Base-by-base conservation (phyloP, 2,329 filamentous ascomycete genomes). In the Pleoardoris graminearum region DNA sequence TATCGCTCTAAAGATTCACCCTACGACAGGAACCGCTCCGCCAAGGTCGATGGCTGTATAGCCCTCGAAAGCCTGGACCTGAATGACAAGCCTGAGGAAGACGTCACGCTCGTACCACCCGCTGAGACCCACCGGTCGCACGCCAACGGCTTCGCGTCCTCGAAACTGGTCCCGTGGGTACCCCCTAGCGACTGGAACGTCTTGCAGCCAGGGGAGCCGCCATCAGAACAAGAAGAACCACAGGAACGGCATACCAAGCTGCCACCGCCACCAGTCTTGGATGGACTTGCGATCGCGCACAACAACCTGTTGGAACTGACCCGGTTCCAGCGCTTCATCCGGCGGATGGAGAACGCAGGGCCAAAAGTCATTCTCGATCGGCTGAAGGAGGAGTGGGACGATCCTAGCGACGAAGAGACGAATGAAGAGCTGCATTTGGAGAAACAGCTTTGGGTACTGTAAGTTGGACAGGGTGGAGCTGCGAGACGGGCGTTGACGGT, bases 361-460 rank as follows among this genome's bases (percentile, higher is more conserved):
- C 72, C 79, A 0, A 77, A 79, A 43, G 73, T 80, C 25, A 77
- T 85, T 38, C 72, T 87, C 4, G 75, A 79, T 29, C 78, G 83
- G 3, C 74, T 88, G 32, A 82, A 79, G 27, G 79, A 82, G 57
- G 75, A 77, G 36, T 69, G 68, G 65, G 55, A 69, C 27, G 60
- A 66, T 11, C 42, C 56, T 5, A 47, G 53, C 8, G 80, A 79
- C 74, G 74, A 75, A 8, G 72, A 76, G 11, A 67, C 72, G 0
- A 78, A 82, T 49, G 75, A 79, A 3, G 76, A 73, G 32, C 68
- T 82, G 17, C 81, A 82, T 51, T 73, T 82, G 42, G 80, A 82
- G 55, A 82, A 82, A 63, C 82, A 84, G 60, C 71, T 81, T 35
- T 86, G 84, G 84, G 80, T 90, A 74, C 74, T 86, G 29, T 46